Percentiles rank a stretch among this genome's conserved stretches.
These are phyloP conservation scores for Fusarium kyushuense DNA, from an alignment of 2,329 filamentous ascomycete species.

Conservation along the genomic window DNA sequence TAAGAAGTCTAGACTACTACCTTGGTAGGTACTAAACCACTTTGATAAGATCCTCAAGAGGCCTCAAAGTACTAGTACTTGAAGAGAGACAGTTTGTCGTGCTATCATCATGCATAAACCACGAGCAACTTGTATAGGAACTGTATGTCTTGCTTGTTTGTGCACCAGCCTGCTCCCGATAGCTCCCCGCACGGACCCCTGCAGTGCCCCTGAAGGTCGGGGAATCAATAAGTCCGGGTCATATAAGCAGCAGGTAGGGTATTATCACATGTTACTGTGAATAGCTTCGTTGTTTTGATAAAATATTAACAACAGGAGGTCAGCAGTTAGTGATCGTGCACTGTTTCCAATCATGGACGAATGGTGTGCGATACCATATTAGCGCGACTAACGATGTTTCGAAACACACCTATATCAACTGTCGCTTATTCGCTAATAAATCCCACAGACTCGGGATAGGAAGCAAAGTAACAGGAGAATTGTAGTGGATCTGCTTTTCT, in stretches of 20 bases:
- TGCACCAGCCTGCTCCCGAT: constrained; percentile 30
- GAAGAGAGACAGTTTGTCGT: neutral
- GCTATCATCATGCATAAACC: neutral
- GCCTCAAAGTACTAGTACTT: constrained; percentile 28
- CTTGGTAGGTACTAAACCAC: too few species aligned
- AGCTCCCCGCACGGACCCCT: constrained; percentile 36
- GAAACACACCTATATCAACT: neutral
- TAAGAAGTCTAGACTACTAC: constrained; percentile 9
- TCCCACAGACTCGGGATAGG: neutral
- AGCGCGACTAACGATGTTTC: neutral
- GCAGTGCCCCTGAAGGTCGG: constrained; percentile 36
- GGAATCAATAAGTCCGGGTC: constrained; percentile 32
- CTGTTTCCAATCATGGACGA: neutral
- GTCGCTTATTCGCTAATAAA: neutral
- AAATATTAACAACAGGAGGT: neutral
- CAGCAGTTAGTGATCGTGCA: neutral
- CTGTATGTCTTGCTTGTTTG: constrained; percentile 1
- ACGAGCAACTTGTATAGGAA: constrained; percentile 17
- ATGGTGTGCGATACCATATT: neutral
- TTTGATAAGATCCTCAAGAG: constrained; percentile 30
- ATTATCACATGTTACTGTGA: constrained; percentile 29
- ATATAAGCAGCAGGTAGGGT: neutral
- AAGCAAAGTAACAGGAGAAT: neutral
- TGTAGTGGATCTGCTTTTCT: neutral
- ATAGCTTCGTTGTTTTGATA: constrained; percentile 10